Conservation (phyloP, 805 yeast species). For the Monosporozyma siamensis region DNA sequence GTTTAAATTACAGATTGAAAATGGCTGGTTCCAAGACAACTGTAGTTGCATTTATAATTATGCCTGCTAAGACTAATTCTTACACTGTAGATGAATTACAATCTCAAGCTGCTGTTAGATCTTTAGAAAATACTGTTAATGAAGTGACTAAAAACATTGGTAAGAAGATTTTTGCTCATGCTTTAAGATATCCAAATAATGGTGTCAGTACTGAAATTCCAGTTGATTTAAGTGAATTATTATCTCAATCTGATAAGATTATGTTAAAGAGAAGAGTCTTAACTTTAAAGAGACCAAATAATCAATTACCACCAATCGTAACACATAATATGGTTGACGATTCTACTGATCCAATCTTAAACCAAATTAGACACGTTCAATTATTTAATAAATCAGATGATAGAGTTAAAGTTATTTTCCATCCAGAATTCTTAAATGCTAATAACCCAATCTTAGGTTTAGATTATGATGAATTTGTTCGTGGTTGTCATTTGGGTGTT, state of each 20-base stretch:
- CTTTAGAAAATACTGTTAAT: slow-evolving; percentile 76
- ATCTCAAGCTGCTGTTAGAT: slow-evolving; percentile 93
- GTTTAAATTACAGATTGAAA: slow-evolving; percentile 82
- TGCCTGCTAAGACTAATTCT: slow-evolving; percentile 96
- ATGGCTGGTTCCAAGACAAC: slow-evolving; percentile 77
- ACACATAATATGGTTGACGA: slow-evolving; percentile 97
- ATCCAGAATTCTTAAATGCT: slow-evolving; percentile 92
- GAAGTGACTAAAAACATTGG: slow-evolving; percentile 86
- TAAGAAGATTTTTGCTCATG: slow-evolving; percentile 78
- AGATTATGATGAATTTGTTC: slow-evolving; percentile 94
- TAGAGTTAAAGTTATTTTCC: slow-evolving; percentile 91
- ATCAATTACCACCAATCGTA: slow-evolving; percentile 85
- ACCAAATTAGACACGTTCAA: slow-evolving; percentile 85
- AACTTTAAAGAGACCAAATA: slow-evolving; percentile 68
- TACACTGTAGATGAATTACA: slow-evolving; percentile 91
- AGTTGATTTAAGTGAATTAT: slow-evolving; percentile 64
- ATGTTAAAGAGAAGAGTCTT: slow-evolving; percentile 83
- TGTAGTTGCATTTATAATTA: slow-evolving; percentile 91
- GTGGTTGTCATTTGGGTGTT: slow-evolving; percentile 97
- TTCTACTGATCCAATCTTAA: slow-evolving; percentile 79
- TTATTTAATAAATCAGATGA: slow-evolving; percentile 83
- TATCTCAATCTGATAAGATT: slow-evolving; percentile 83
- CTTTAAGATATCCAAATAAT: slow-evolving; percentile 52
- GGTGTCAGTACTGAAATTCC: slow-evolving; percentile 58
- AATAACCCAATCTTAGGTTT: slow-evolving; percentile 88